Conservation (phyloP, 2,329 filamentous ascomycete genomes). For the Hymenoscyphus infarciens region DNA sequence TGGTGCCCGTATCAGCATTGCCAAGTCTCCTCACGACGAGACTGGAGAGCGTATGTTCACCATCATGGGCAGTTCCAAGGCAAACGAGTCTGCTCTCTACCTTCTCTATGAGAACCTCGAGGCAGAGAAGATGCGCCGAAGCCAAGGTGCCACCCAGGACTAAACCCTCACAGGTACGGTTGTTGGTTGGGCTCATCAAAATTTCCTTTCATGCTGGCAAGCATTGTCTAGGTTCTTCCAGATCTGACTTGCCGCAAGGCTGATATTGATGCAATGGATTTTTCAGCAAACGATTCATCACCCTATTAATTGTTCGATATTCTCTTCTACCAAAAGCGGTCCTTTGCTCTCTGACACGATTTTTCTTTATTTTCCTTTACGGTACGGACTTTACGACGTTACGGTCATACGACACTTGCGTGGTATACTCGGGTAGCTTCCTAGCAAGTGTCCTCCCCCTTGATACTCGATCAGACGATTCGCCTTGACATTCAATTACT, state of each 20-base stretch:
- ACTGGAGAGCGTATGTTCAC: conserved; percentile 99
- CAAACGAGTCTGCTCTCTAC: conserved; percentile 94
- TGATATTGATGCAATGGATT: conserved; percentile 47
- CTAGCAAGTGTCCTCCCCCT: conserved; percentile 30
- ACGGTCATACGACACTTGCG: conserved; percentile 34
- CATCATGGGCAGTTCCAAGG: conserved; percentile 90
- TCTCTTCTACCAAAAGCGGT: conserved; percentile 36
- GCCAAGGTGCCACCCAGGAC: conserved; percentile 56
- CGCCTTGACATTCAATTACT: conserved; percentile 35
- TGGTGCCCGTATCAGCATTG: conserved; percentile 94
- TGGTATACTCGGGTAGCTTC: conserved; percentile 29
- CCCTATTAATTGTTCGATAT: conserved; percentile 30
- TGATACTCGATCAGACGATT: conserved; percentile 35
- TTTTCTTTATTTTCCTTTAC: conserved; percentile 31
- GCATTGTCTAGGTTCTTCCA: conserved; percentile 46
- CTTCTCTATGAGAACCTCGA: conserved; percentile 98
- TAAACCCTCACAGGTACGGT: conserved; percentile 21
- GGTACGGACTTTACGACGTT: conserved; percentile 39
- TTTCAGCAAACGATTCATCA: conserved; percentile 33
- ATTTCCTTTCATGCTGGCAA: conserved; percentile 51
- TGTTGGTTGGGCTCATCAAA: conserved; percentile 26
- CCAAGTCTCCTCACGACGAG: conserved; percentile 92
- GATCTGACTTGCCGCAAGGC: conserved; percentile 64
- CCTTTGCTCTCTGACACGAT: conserved; percentile 32
- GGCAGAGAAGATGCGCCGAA: conserved; percentile 97